Evolutionary conservation across 768 basidiomycete genomes (phyloP).

Genomic region (Tephrocybe sp.): DNA sequence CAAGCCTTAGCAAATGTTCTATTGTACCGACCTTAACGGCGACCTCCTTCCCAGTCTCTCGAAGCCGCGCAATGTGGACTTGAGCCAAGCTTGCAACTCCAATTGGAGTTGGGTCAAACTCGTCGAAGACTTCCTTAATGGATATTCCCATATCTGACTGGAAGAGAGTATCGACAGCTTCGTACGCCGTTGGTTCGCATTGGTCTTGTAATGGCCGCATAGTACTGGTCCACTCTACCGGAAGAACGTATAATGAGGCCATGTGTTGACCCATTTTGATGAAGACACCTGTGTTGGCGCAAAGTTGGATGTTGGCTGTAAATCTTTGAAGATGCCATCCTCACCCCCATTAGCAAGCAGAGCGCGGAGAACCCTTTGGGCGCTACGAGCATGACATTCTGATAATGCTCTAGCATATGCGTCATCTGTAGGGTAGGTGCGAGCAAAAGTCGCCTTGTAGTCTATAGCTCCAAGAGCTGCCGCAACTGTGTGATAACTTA

Average conservation of each 20-base stretch:
- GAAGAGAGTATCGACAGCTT: slow-evolving; percentile 76
- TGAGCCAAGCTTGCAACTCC: slow-evolving; percentile 97
- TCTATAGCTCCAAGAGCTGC: slow-evolving; percentile 65
- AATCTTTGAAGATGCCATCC: slow-evolving; percentile 17
- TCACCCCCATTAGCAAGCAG: slow-evolving; percentile 85
- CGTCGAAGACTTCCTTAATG: slow-evolving; percentile 75
- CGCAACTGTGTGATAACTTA: slow-evolving; percentile 43
- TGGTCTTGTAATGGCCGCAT: slow-evolving; percentile 79
- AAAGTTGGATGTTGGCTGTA: slow-evolving; percentile 4
- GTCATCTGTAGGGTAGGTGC: slow-evolving; percentile 48
- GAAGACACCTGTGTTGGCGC: slow-evolving; percentile 58
- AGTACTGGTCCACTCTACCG: slow-evolving; percentile 50
- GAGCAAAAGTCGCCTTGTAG: slow-evolving; percentile 69
- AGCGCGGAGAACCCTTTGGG: slow-evolving; percentile 75
- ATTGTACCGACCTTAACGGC: slow-evolving; percentile 73
- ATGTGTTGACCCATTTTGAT: slow-evolving; percentile 92
- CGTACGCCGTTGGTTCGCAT: slow-evolving; percentile 86
- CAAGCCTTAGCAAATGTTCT: background rate
- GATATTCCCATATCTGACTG: slow-evolving; percentile 72
- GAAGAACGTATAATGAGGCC: slow-evolving; percentile 59
- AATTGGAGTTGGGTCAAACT: slow-evolving; percentile 86
- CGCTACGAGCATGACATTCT: slow-evolving; percentile 83
- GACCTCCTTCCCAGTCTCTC: slow-evolving; percentile 68
- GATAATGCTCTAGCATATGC: slow-evolving; percentile 59
- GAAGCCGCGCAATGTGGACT: slow-evolving; percentile 83